Evolutionary conservation across 2,329 filamentous ascomycete species (phyloP).

Genomic region (Ophiostoma ips): DNA sequence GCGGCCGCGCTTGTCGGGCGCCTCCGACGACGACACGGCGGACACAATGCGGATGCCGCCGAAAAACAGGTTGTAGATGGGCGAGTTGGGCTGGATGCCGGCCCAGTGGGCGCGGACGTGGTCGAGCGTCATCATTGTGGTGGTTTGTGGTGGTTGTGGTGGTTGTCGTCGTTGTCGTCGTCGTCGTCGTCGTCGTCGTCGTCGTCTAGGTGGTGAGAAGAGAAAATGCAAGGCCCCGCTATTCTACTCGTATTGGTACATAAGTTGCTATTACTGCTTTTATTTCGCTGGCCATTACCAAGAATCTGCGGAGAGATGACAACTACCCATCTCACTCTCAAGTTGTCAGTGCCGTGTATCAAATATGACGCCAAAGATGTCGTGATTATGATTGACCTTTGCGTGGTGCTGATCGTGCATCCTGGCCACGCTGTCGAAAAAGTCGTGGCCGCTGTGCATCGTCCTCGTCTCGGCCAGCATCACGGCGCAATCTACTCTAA

Average conservation of each 20-base stretch:
- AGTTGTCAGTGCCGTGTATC: slow-evolving; percentile 33
- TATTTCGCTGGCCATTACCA: not conserved
- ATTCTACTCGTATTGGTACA: no score
- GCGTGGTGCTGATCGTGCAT: slow-evolving; percentile 45
- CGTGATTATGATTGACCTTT: slow-evolving; percentile 40
- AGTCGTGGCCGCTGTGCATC: slow-evolving; percentile 45
- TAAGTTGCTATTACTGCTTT: not conserved
- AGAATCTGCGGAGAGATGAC: no score
- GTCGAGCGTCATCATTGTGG: slow-evolving; percentile 5
- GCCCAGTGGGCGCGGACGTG: slow-evolving; percentile 21
- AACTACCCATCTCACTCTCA: no score
- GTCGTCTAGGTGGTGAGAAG: no score
- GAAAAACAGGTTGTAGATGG: slow-evolving; percentile 41
- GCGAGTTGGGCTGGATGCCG: slow-evolving; percentile 29
- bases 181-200: no score
- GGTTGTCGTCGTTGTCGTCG: no score
- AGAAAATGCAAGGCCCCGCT: no score
- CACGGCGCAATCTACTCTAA: slow-evolving; percentile 15
- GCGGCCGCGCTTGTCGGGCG: slow-evolving; percentile 21
- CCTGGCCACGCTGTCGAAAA: slow-evolving; percentile 30
- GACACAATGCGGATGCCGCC: slow-evolving; percentile 30
- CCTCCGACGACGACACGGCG: slow-evolving; percentile 19
- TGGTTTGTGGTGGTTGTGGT: not conserved
- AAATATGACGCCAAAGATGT: slow-evolving; percentile 38
- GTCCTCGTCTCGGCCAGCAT: slow-evolving; percentile 29